These are phyloP conservation scores for Alternaria brassicicola DNA, from an alignment of 2,329 filamentous ascomycete genomes.

Conservation along the genomic window DNA sequence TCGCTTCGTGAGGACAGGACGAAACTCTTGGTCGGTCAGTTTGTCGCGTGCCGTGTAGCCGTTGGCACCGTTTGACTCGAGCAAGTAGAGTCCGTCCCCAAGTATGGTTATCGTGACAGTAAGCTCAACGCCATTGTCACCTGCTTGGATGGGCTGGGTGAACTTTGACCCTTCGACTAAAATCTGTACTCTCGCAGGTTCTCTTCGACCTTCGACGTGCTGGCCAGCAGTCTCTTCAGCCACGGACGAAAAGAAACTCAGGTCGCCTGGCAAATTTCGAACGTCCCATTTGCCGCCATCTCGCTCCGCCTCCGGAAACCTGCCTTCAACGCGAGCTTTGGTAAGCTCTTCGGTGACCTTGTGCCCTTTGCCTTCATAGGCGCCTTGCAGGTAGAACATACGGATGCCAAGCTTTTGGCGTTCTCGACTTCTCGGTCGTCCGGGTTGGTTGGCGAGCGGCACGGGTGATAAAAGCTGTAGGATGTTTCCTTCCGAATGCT, in stretches of 20 bases:
- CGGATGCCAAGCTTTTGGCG: slow-evolving; percentile 39
- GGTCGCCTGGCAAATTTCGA: slow-evolving; percentile 65
- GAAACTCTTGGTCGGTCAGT: slow-evolving; percentile 72
- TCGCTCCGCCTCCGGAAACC: slow-evolving; percentile 82
- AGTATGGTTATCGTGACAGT: slow-evolving; percentile 66
- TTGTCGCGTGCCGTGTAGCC: slow-evolving; percentile 77
- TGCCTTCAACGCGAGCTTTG: slow-evolving; percentile 83
- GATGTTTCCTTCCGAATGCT: slow-evolving; percentile 64
- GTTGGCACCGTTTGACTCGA: slow-evolving; percentile 69
- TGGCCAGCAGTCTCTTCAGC: slow-evolving; percentile 72
- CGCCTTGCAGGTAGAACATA: slow-evolving; percentile 71
- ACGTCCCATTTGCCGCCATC: slow-evolving; percentile 83
- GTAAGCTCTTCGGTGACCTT: slow-evolving; percentile 84
- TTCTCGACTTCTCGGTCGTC: slow-evolving; percentile 43
- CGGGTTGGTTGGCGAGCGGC: slow-evolving; percentile 29
- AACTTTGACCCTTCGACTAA: slow-evolving; percentile 74
- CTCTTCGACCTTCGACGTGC: slow-evolving; percentile 67
- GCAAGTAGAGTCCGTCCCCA: slow-evolving; percentile 61
- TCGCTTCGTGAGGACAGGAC: slow-evolving; percentile 75
- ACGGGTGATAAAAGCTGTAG: slow-evolving; percentile 70
- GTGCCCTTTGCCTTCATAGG: slow-evolving; percentile 77
- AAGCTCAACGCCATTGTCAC: slow-evolving; percentile 69
- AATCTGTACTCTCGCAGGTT: slow-evolving; percentile 72
- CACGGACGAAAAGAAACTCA: slow-evolving; percentile 67
- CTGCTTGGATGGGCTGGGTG: slow-evolving; percentile 58